Percentiles rank a stretch among this genome's conserved stretches.
Conservation (phyloP, 2,329 filamentous ascomycete genomes). For the Fonsecaea nubica region DNA sequence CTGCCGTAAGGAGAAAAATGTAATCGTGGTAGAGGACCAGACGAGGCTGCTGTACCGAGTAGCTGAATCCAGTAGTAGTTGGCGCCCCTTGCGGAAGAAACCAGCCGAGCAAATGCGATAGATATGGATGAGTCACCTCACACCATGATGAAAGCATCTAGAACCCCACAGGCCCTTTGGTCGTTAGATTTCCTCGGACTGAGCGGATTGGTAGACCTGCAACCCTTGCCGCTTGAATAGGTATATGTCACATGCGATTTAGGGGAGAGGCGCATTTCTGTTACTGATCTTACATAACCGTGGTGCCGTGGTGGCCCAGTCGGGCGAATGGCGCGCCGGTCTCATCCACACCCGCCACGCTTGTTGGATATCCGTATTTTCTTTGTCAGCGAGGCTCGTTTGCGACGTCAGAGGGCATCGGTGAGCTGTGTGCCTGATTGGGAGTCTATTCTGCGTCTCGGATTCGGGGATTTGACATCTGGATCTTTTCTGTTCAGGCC, state of each 20-base stretch:
- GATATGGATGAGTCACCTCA: conserved; percentile 12
- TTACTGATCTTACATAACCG: conserved; percentile 5
- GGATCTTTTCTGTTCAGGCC: not conserved
- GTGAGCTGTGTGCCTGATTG: not conserved
- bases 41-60: conserved; percentile 4
- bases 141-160: not conserved
- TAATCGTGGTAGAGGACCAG: not conserved
- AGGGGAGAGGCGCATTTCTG: not conserved
- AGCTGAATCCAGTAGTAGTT: conserved; percentile 3
- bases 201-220: not conserved
- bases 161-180: not conserved
- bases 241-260: not conserved
- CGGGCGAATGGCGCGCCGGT: not conserved
- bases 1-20: not conserved
- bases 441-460: not conserved
- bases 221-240: conserved; percentile 5
- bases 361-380: not conserved
- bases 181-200: not conserved
- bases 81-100: not conserved
- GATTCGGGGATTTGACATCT: not conserved
- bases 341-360: not conserved
- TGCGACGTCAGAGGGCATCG: conserved; percentile 14
- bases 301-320: not conserved
- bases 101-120: conserved; percentile 3
- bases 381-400: conserved; percentile 2